phyloP scores from a whole-genome alignment of 176 grass and related monocot species.

The Poa annua region DNA sequence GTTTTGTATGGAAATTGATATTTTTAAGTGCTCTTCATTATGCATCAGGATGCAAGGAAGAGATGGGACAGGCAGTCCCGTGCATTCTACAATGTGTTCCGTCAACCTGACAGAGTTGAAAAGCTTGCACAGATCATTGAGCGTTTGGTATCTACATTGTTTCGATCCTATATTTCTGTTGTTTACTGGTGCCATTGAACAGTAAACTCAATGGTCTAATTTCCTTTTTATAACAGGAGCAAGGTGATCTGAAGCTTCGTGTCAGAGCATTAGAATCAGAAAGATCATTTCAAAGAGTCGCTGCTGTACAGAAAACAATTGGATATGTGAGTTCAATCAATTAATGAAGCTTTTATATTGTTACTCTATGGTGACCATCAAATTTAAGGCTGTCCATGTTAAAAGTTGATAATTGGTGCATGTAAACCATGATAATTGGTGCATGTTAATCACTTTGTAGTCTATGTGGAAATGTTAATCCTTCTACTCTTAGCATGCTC shows the following conservation, averaged over 20 bases:
- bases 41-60: slow-evolving; percentile 79
- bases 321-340: slow-evolving; percentile 78
- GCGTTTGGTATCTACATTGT: slow-evolving; percentile 59
- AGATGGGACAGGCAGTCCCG: slow-evolving; percentile 94
- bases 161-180: slow-evolving; percentile 21
- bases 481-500: background rate
- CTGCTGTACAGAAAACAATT: slow-evolving; percentile 86
- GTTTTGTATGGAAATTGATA: slow-evolving; percentile 21
- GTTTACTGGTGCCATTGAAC: slow-evolving; percentile 16
- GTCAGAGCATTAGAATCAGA: slow-evolving; percentile 96
- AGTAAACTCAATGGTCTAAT: slow-evolving; percentile 2
- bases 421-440: slow-evolving; percentile 22
- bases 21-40: slow-evolving; percentile 34
- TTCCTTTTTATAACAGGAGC: slow-evolving; percentile 64
- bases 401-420: slow-evolving; percentile 6
- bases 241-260: slow-evolving; percentile 98
- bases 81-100: slow-evolving; percentile 96
- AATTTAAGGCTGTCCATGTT: slow-evolving; percentile 29
- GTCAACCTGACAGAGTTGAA: slow-evolving; percentile 97
- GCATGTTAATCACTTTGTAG: background rate
- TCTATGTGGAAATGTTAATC: background rate
- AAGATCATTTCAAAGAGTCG: slow-evolving; percentile 96
- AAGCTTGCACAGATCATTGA: slow-evolving; percentile 88
- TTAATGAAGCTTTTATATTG: slow-evolving; percentile 7
- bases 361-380: slow-evolving; percentile 17